Evolutionary conservation across 169 alveolate genomes (phyloP).

Genomic region (Cytauxzoon felis): DNA sequence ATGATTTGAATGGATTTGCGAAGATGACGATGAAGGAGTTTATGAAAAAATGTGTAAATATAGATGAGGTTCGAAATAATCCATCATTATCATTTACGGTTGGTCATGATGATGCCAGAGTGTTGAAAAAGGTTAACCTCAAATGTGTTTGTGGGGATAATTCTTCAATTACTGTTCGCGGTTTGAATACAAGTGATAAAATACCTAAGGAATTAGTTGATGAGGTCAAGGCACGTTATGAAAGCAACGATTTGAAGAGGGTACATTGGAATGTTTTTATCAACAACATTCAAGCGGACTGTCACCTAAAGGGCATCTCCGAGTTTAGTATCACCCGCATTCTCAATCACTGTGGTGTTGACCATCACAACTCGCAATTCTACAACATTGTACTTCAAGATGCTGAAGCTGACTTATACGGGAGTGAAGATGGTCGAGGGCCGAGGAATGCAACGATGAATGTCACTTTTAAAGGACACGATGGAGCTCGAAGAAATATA

Average conservation of each 20-base stretch:
- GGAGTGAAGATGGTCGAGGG: not conserved
- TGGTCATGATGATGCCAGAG: conserved; percentile 25
- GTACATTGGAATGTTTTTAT: conserved; percentile 53
- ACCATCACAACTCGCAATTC: conserved; percentile 20
- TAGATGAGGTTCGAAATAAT: conserved; percentile 44
- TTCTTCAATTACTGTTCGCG: conserved; percentile 5
- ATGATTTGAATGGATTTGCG: conserved; percentile 46
- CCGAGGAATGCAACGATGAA: no score
- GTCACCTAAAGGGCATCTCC: conserved; percentile 40
- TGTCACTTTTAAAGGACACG: not conserved
- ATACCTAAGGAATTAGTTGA: conserved; percentile 31
- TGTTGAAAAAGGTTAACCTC: conserved; percentile 27
- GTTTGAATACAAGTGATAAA: conserved; percentile 10
- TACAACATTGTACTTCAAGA: conserved; percentile 43
- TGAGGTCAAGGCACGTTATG: conserved; percentile 19
- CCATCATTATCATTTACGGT: conserved; percentile 58
- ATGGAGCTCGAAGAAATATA: not conserved
- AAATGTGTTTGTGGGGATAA: conserved; percentile 47
- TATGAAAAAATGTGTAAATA: conserved; percentile 34
- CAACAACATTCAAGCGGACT: conserved; percentile 56
- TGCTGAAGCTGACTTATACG: conserved; percentile 4
- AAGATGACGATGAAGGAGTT: conserved; percentile 52
- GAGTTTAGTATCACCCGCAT: conserved; percentile 11
- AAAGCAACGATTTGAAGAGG: not conserved
- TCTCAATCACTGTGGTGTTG: conserved; percentile 54